These are phyloP conservation scores for Apiospora marii DNA, from an alignment of 2,329 filamentous ascomycete species.

Conservation along the genomic window DNA sequence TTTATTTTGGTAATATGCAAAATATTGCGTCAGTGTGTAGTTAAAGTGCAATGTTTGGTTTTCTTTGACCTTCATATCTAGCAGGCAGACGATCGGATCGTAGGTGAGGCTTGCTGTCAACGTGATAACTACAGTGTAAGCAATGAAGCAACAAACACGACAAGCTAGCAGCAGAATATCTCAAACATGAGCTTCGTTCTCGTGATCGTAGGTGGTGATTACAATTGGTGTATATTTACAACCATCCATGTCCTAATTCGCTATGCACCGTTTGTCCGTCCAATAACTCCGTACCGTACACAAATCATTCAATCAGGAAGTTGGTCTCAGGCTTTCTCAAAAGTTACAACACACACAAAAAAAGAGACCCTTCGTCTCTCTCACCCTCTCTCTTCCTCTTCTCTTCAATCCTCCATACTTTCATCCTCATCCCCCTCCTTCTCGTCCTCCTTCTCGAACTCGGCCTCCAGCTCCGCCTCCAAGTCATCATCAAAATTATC, in stretches of 20 bases:
- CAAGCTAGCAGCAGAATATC: neutral
- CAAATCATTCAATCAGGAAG: neutral
- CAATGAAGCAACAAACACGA: neutral
- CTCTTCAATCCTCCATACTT: neutral
- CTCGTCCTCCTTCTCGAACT: constrained; percentile 31
- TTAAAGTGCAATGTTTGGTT: too few species aligned
- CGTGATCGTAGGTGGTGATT: neutral
- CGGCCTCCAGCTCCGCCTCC: constrained; percentile 50
- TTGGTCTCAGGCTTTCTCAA: neutral
- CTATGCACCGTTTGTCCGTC: constrained; percentile 15
- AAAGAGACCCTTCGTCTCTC: neutral
- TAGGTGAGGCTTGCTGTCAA: neutral
- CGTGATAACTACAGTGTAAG: neutral
- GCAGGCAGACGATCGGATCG: neutral
- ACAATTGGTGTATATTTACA: constrained; percentile 13
- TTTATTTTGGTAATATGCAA: too few species aligned
- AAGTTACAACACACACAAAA: neutral
- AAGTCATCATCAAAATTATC: constrained; percentile 56
- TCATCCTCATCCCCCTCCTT: neutral
- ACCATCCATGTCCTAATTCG: constrained; percentile 16
- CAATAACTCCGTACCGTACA: constrained; percentile 10
- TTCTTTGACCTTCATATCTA: too few species aligned
- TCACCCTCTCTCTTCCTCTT: neutral
- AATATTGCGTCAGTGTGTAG: too few species aligned
- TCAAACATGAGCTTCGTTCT: neutral